Base-by-base conservation (phyloP, 345 rosid species). In the Bruguiera gymnorhiza region DNA sequence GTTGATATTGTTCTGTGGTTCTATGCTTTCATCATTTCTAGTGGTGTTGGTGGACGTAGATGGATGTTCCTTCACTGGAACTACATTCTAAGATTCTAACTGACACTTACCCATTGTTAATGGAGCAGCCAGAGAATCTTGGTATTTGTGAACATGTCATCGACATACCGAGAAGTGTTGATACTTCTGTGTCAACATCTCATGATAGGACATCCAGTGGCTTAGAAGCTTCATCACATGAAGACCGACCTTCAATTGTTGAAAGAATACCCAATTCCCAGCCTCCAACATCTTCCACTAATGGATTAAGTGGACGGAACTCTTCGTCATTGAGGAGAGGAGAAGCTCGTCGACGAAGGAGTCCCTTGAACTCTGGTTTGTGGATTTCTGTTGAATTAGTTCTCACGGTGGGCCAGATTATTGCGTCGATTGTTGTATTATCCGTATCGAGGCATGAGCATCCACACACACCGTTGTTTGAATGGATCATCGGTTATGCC, bases 401-500 rank as follows among this genome's bases (percentile, higher is more conserved):
- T 50, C 87, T 95, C 66, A 95, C 99, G 39, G 57, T 92, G 73
- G 85, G 97, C 74, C 99, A 95, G 83, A 89, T 95, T 73, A 70
- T 90, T 73, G 97, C 97, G 31, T 87, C 99, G 8, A 63, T 88
- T 50, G 81, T 90, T 54, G 96, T 95, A 62, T 82, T 88, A 79
- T 84, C 93, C 19, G 60, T 88, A 71, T 92, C 97, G 0, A 92
- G 84, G 82, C 68, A 90, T 60, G 98, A 95, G 79, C 87, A 85
- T 77, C 91, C 94, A 2, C 93, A 64, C 50, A 83, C 96, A 5
- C 99, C 97, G 0, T 68, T 95, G 78, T 84, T 85, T 54, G 85
- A 78, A 37, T 95, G 99, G 99, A 86, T 95, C 57, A 88, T 95
- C 37, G 98, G 97, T 71, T 95, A 95, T 77, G 91, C 97, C 21